Conservation (phyloP, 164 flowering plant species). For the Dillenia suffruticosa region DNA sequence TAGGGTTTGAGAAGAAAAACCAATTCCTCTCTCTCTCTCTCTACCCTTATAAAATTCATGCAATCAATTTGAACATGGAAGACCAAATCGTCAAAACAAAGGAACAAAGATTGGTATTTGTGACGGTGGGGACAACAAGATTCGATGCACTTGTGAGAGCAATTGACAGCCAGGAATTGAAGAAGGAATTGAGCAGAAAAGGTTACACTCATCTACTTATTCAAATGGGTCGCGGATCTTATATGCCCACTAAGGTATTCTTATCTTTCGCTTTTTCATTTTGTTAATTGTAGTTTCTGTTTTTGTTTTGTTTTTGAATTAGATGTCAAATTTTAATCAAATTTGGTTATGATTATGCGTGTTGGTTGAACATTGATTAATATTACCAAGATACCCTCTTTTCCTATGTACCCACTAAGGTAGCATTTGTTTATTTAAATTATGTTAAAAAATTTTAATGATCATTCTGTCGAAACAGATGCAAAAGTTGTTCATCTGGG, state of each 20-base stretch:
- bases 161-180: constrained; percentile 45
- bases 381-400: too few species aligned
- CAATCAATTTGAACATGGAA: too few species aligned
- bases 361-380: too few species aligned
- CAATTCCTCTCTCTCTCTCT: too few species aligned
- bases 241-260: constrained; percentile 59
- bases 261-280: background rate
- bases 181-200: constrained; percentile 43
- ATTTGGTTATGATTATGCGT: too few species aligned
- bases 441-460: too few species aligned
- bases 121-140: constrained; percentile 86
- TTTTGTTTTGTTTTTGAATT: background rate
- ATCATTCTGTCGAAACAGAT: too few species aligned
- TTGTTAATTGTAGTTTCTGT: background rate
- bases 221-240: constrained; percentile 87
- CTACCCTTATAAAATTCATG: too few species aligned
- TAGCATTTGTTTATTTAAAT: too few species aligned
- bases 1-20: too few species aligned
- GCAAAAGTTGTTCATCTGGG: too few species aligned
- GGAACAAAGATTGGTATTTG: constrained; percentile 47
- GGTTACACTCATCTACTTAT: constrained; percentile 75
- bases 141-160: constrained; percentile 81
- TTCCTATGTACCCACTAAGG: too few species aligned
- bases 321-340: background rate
- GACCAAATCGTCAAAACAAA: background rate